Evolutionary conservation across 2,329 filamentous ascomycete genomes (phyloP), one percentile per base, ranked within the genome.

Genomic region (Pezicula radicicola): DNA sequence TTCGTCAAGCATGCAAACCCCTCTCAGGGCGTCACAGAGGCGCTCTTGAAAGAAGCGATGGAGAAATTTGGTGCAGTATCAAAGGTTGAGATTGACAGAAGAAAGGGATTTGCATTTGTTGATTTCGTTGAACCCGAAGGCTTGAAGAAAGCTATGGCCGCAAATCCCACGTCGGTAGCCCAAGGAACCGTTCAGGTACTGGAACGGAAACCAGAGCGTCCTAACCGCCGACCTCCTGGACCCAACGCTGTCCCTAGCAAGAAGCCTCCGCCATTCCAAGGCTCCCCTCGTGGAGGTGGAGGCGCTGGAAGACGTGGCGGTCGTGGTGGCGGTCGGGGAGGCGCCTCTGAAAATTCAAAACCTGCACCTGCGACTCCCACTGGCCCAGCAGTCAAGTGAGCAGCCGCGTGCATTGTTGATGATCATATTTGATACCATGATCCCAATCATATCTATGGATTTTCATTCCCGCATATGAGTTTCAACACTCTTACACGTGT

Each of bases 51-150:
- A 61, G 80, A 87, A 59, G 85, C 88, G 1, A 83, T 97, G 66
- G 79, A 85, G 42, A 70, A 73, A 0, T 96, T 91, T 61, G 93
- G 93, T 2, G 69, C 80, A 1, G 81, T 97, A 43, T 82, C 82
- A 0, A 87, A 84, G 58, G 89, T 96, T 16, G 93, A 97, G 62
- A 93, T 97, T 49, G 93, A 97, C 67, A 92, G 91, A 69, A 88
- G 92, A 63, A 97, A 97, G 69, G 91, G 91, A 0, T 96, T 96
- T 63, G 93, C 91, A 2, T 96, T 97, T 66, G 87, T 96, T 37
- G 89, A 96, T 57, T 97, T 97, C 72, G 80, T 81, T 9, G 85
- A 91, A 19, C 79, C 86, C 1, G 83, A 85, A 8, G 79, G 81
- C 9, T 76, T 97, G 25, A 81, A 82, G 61, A 91, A 89, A 63